Base-by-base conservation (phyloP, 257 asterid genomes). In the Schizonepeta tenuifolia region DNA sequence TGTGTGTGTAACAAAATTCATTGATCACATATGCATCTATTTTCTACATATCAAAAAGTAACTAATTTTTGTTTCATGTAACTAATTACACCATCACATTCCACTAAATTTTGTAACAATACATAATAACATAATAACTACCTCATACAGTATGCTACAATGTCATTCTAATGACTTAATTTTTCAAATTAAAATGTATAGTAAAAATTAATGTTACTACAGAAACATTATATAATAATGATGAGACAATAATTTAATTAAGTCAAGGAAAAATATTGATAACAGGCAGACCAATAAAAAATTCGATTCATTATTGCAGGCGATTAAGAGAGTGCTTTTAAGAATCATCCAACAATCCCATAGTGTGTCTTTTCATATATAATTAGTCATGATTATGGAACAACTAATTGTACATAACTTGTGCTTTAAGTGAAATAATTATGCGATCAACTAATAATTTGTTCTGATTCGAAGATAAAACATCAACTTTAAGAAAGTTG, bases 381-480 rank as follows among this genome's bases (percentile, higher is more conserved):
- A 14, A 50, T 53, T 40, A 65, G 60, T 24, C 56, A 64, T 51
- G 57, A 41, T 65, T 53, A 53, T 62, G 58, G 31, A 33, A 70
- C 47, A 62, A 38, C n/a, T 64, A 43, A 65, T 41, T 41, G 53
- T 36, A 21, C 9, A 11, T 63, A 21, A 51, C 66, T 63, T 73
- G 65, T 63, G 2, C 14, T 21, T 26, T 36, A 60, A 58, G 68
- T 57, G 47, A 44, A 24, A 35, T 46, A 59, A 43, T 51, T 49
- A 54, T 44, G 31, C 22, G 46, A 35, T 33, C 50, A 33, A 51
- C 5, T 49, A 31, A 33, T 33, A 31, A 11, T 18, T 51, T 13
- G 36, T 24, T 7, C 3, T 10, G 8, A 47, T 49, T 66, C 11
- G 31, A 47, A 6, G 28, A 47, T 9, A 15, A 1, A 49, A 8